A percentile compares a stretch with the other conserved stretches of the same genome.
Evolutionary conservation across 371 early-diverging fungal genomes (phyloP).

Genomic region (Mortierella sp.): DNA sequence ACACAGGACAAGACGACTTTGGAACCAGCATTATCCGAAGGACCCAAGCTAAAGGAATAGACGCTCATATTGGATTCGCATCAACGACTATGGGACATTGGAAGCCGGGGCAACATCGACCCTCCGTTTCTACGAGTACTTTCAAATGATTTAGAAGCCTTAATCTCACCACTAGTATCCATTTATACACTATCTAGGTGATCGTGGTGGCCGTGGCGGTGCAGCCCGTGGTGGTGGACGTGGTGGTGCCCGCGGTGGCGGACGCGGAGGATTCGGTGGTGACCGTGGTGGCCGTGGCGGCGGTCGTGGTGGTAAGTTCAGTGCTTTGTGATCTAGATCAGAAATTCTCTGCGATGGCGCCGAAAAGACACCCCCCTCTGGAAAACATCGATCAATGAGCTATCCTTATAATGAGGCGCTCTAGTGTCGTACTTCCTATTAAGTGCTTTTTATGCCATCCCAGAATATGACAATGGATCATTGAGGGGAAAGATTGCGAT

Average conservation of each 20-base stretch:
- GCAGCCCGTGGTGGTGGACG: conserved; percentile 38
- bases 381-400: conserved; percentile 3
- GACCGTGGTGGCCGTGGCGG: conserved; percentile 60
- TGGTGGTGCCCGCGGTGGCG: conserved; percentile 34
- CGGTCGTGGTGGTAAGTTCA: conserved; percentile 58
- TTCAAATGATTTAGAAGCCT: too few relatives aligned
- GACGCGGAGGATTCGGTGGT: conserved; percentile 55
- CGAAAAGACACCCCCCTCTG: conserved; percentile 6
- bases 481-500: background rate
- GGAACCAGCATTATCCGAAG: too few relatives aligned
- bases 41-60: too few relatives aligned
- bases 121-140: too few relatives aligned
- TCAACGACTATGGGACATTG: too few relatives aligned
- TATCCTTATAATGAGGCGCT: background rate
- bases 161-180: too few relatives aligned
- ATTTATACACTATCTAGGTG: too few relatives aligned
- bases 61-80: too few relatives aligned
- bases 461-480: conserved; percentile 23
- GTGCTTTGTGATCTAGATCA: conserved; percentile 38
- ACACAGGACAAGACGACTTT: too few relatives aligned
- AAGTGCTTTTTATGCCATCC: conserved; percentile 32
- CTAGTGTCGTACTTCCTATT: background rate
- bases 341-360: conserved; percentile 19
- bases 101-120: too few relatives aligned
- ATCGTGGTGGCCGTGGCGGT: conserved; percentile 56